Evolutionary conservation across 1,284 basidiomycete genomes (phyloP).

Genomic region (Boletellus dicymbophilus): DNA sequence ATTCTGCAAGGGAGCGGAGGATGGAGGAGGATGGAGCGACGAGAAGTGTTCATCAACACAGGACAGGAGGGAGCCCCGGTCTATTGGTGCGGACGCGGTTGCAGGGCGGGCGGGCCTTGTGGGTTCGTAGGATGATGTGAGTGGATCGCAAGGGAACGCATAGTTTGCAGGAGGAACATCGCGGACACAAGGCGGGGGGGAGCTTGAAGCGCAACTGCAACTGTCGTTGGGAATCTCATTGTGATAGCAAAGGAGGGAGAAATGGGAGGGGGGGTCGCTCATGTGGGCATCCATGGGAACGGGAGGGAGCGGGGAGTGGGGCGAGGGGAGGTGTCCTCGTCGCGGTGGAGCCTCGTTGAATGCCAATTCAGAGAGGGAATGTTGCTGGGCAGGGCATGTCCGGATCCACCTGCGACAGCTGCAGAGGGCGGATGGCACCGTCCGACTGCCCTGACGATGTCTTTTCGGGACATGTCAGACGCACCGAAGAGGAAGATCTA

Average conservation of each 20-base stretch:
- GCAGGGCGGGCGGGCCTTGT: neutral
- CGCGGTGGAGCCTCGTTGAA: too few species aligned
- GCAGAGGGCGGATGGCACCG: too few species aligned
- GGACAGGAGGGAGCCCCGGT: constrained; percentile 28
- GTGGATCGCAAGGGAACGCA: neutral
- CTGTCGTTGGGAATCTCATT: neutral
- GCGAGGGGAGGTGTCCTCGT: too few species aligned
- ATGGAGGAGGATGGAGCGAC: constrained; percentile 4
- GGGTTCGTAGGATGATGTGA: neutral
- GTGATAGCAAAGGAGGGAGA: neutral
- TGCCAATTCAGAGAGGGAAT: constrained; percentile 27
- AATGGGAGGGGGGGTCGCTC: neutral
- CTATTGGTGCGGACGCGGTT: neutral
- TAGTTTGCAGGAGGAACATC: neutral
- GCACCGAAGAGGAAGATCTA: constrained; percentile 1
- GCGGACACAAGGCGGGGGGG: constrained; percentile 1
- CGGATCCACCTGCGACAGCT: too few species aligned
- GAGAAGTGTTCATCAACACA: constrained; percentile 2
- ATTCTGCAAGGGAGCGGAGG: neutral
- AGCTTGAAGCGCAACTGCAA: too few species aligned
- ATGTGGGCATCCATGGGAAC: constrained; percentile 1
- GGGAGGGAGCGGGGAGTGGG: constrained; percentile 3
- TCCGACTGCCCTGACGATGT: constrained; percentile 15
- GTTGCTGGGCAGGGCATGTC: constrained; percentile 16
- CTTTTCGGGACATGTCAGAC: constrained; percentile 25